These are phyloP conservation scores for Trichoderma asperelloides DNA, from an alignment of 495 filamentous ascomycete species.

Conservation along the genomic window DNA sequence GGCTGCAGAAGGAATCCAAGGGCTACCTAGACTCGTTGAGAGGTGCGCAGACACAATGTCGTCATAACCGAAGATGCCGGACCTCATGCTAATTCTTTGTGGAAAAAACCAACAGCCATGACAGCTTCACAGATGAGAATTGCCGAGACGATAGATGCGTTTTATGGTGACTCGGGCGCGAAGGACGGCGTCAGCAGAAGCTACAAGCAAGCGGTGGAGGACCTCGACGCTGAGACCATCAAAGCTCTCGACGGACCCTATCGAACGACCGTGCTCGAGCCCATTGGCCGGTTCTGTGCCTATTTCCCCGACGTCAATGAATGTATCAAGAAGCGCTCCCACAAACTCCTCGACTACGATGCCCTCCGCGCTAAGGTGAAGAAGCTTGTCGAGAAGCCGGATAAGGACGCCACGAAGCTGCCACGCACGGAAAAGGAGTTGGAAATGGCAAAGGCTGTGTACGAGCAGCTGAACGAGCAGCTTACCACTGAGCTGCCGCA, in stretches of 20 bases:
- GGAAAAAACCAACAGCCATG: constrained; percentile 60
- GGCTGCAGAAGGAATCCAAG: constrained; percentile 94
- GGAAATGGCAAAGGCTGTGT: constrained; percentile 84
- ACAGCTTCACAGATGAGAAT: constrained; percentile 99
- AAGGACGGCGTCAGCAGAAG: constrained; percentile 88
- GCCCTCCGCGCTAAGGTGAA: constrained; percentile 91
- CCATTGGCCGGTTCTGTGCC: constrained; percentile 88
- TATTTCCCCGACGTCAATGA: constrained; percentile 99
- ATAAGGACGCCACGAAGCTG: constrained; percentile 94
- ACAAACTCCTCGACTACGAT: constrained; percentile 98
- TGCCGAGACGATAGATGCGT: constrained; percentile 97
- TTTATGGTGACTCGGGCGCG: constrained; percentile 93
- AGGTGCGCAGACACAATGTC: constrained; percentile 39
- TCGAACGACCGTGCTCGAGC: constrained; percentile 86
- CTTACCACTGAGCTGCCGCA: constrained; percentile 90
- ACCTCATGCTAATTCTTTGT: background rate
- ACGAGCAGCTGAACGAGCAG: constrained; percentile 94
- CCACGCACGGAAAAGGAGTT: constrained; percentile 89
- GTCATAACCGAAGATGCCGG: constrained; percentile 10
- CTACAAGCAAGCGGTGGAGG: constrained; percentile 97
- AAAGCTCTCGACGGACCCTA: constrained; percentile 98
- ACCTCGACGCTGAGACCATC: constrained; percentile 95
- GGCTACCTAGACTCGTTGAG: constrained; percentile 92
- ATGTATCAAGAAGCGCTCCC: constrained; percentile 96
- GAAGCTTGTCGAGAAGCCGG: constrained; percentile 93